phyloP scores from a whole-genome alignment of 1,284 basidiomycete genomes.

The Afroboletus lepidellus region DNA sequence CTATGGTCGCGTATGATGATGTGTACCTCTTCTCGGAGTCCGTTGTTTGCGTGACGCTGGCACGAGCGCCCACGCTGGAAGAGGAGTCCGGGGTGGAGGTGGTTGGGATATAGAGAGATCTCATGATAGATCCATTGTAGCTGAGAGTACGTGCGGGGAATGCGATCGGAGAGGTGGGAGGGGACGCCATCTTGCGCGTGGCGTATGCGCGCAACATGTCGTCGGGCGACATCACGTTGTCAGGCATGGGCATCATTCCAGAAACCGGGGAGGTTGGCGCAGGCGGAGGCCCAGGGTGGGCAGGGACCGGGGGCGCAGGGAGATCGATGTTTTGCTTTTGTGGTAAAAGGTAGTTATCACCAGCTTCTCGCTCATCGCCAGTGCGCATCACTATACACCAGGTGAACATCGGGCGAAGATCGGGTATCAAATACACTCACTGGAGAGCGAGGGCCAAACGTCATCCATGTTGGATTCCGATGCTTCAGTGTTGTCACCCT shows the following conservation, averaged over 20 bases:
- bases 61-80: not conserved
- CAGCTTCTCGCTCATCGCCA: slow-evolving; percentile 31
- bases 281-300: slow-evolving; percentile 32
- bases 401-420: slow-evolving; percentile 7
- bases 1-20: slow-evolving; percentile 23
- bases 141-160: slow-evolving; percentile 30
- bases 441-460: slow-evolving; percentile 59
- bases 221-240: slow-evolving; percentile 60
- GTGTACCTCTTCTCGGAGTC: slow-evolving; percentile 29
- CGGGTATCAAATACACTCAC: slow-evolving; percentile 39
- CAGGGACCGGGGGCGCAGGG: slow-evolving; percentile 35
- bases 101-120: slow-evolving; percentile 31
- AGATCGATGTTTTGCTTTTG: slow-evolving; percentile 27
- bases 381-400: slow-evolving; percentile 61
- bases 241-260: slow-evolving; percentile 48
- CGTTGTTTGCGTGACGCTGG: slow-evolving; percentile 8
- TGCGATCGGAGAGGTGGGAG: slow-evolving; percentile 34
- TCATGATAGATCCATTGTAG: slow-evolving; percentile 29
- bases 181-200: slow-evolving; percentile 45
- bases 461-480: slow-evolving; percentile 45
- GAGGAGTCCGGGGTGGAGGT: slow-evolving; percentile 13
- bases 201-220: slow-evolving; percentile 76
- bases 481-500: slow-evolving; percentile 17
- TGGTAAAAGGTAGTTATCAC: slow-evolving; percentile 45
- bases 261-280: slow-evolving; percentile 38